Base-by-base conservation (phyloP, 148 eudicot species). In the Cornus florida region DNA sequence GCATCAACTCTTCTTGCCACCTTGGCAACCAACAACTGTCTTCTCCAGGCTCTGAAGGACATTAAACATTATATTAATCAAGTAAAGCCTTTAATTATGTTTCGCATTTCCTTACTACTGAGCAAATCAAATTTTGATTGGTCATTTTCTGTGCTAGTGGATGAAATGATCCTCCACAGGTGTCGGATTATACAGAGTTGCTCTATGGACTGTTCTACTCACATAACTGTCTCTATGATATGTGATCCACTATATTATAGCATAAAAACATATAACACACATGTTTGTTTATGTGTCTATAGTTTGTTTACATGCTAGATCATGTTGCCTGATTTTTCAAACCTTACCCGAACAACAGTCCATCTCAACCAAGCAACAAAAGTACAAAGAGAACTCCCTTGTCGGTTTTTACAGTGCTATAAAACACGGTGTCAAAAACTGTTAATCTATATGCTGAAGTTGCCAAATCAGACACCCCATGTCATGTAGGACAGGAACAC, bases 1-100 rank as follows among this genome's bases (percentile, higher is more conserved):
- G 79, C 90, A 85, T 92, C 95, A 72, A 92, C 93, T 43, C 93
- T 82, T 80, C 95, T 87, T 41, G 95, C 92, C 71, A 86, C 90
- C 84, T 81, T 92, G 5, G 91, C 93, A 75, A 82, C 86, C 74
- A 87, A 14, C 67, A 92, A 75, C 60, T 92, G 95, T 78, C 88
- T 92, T 78, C 86, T 87, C 90, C 92, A 89, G 16, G 79, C 76
- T 65, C 88, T 85, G 76, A 75, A 68, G n/a, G 41, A 60, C 60
- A 31, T 16, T 46, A 10, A 60, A 72, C 69, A 67, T 72, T 71
- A 75, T 50, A 79, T 19, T 38, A 41, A 70, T 20, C 10, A 38
- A 70, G 4, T 41, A 3, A 39, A 19, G 53, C 53, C 24, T 16
- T 41, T 19, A 38, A 39, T 0, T 6, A 32, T 23, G 53, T 32